phyloP scores from a whole-genome alignment of 495 filamentous ascomycete genomes.

The Neurospora sublineolata region DNA sequence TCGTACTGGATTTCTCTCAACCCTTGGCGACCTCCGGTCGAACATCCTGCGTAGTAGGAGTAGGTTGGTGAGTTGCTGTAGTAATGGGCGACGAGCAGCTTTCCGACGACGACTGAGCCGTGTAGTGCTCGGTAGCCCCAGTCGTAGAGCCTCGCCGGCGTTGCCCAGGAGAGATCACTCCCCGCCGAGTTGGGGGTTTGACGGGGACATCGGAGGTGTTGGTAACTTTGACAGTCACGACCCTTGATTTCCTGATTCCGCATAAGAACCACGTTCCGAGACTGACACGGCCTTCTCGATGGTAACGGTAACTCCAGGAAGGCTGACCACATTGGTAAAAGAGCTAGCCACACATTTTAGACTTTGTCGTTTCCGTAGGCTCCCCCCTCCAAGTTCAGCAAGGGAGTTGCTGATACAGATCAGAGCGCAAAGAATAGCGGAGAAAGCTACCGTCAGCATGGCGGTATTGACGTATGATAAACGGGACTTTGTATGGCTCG shows the following conservation, averaged over 20 bases:
- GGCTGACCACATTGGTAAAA: constrained; percentile 7
- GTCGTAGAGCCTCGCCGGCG: constrained; percentile 26
- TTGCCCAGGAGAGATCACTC: constrained; percentile 37
- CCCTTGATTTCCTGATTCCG: constrained; percentile 24
- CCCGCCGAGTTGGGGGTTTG: constrained; percentile 24
- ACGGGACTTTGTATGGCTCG: not conserved
- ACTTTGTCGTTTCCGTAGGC: not conserved
- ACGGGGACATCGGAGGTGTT: constrained; percentile 20
- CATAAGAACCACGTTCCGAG: constrained; percentile 21
- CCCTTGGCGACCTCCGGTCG: constrained; percentile 48
- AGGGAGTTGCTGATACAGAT: not conserved
- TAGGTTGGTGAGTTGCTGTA: constrained; percentile 30
- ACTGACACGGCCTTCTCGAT: constrained; percentile 23
- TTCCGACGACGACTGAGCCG: constrained; percentile 33
- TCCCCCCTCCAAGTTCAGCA: not conserved
- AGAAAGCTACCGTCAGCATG: not conserved
- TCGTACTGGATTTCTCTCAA: constrained; percentile 41
- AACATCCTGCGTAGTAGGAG: constrained; percentile 47
- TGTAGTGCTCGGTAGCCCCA: constrained; percentile 44
- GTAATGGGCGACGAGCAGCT: constrained; percentile 32
- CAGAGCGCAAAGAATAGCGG: not conserved
- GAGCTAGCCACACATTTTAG: constrained; percentile 6
- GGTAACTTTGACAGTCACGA: constrained; percentile 34
- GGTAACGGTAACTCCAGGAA: constrained; percentile 10
- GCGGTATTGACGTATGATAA: not conserved